These are phyloP conservation scores for Telfairia occidentalis DNA, from an alignment of 331 rosid species.

Conservation along the genomic window DNA sequence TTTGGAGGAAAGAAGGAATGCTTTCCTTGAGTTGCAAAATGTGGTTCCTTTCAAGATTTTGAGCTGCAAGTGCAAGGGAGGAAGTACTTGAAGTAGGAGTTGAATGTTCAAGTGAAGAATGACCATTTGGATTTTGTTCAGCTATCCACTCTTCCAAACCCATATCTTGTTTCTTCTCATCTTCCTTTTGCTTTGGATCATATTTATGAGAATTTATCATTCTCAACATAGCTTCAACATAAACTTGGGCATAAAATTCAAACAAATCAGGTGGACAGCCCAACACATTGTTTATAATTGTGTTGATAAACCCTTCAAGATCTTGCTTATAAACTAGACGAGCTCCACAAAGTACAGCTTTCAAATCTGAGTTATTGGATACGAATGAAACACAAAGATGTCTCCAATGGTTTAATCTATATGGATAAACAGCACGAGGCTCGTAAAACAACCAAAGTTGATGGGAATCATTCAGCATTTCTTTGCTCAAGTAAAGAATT, in stretches of 20 bases:
- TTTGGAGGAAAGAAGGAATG: slow-evolving; percentile 5
- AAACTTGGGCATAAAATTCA: background rate
- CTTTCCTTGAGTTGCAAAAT: background rate
- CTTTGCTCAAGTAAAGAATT: background rate
- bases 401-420: slow-evolving; percentile 5
- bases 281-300: background rate
- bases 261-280: background rate
- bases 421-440: slow-evolving; percentile 5
- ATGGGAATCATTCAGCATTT: background rate
- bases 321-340: slow-evolving; percentile 12
- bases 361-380: background rate
- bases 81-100: background rate
- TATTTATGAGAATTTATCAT: background rate
- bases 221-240: background rate
- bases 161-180: background rate
- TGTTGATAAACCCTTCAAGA: background rate
- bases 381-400: background rate
- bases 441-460: slow-evolving; percentile 9
- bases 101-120: background rate
- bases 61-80: background rate
- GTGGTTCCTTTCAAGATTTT: background rate
- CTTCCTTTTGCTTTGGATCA: background rate
- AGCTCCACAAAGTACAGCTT: background rate
- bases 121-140: background rate
- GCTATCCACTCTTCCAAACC: background rate